Evolutionary conservation across 768 basidiomycete genomes (phyloP).

Genomic region (Boletales sp.): DNA sequence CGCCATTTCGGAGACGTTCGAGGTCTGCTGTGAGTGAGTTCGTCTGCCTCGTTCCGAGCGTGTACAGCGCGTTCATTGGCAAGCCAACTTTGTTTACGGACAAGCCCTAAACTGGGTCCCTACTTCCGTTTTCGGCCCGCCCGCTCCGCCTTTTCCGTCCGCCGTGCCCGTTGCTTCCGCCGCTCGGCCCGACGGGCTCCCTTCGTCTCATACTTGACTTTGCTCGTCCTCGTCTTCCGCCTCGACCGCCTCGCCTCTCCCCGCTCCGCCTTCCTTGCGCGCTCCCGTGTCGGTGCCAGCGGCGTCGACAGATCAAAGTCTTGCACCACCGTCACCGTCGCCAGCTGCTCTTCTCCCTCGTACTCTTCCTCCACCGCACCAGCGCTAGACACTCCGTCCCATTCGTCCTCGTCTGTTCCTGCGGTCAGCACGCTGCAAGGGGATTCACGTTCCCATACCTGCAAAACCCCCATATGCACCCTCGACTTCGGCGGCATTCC

Average conservation of each 20-base stretch:
- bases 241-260: conserved; percentile 18
- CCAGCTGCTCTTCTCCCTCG: conserved; percentile 79
- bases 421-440: conserved; percentile 10
- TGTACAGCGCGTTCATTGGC: conserved; percentile 91
- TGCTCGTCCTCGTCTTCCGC: conserved; percentile 19
- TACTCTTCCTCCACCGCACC: conserved; percentile 61
- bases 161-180: conserved; percentile 59
- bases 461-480: conserved; percentile 57
- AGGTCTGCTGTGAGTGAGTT: conserved; percentile 85
- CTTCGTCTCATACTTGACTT: conserved; percentile 66
- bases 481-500: conserved; percentile 79
- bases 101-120: conserved; percentile 7
- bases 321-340: conserved; percentile 88
- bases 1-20: conserved; percentile 76
- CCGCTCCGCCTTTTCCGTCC: conserved; percentile 67
- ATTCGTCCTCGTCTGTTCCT: conserved; percentile 38
- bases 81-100: conserved; percentile 58
- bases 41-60: conserved; percentile 88
- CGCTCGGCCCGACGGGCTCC: conserved; percentile 58
- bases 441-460: conserved; percentile 32
- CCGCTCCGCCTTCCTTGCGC: conserved; percentile 16
- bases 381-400: conserved; percentile 40
- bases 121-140: conserved; percentile 62
- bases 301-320: conserved; percentile 76
- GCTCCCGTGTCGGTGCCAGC: conserved; percentile 18